Evolutionary conservation across 1,284 basidiomycete genomes (phyloP).

Genomic region (Paramarasmius palmivorus): DNA sequence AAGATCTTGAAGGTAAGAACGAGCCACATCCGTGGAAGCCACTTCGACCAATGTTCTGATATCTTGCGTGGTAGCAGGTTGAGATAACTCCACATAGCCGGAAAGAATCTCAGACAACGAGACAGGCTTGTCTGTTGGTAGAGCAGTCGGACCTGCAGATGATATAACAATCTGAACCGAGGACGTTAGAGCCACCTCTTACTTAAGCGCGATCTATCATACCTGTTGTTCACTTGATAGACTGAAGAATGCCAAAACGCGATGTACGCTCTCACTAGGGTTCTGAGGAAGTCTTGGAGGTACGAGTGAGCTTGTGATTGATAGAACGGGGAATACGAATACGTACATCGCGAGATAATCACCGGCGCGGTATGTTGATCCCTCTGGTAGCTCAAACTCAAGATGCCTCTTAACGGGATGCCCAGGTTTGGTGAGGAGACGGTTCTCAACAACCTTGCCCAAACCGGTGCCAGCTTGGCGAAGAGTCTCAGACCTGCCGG

Average conservation of each 20-base stretch:
- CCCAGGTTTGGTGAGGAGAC: conserved; percentile 37
- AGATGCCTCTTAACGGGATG: conserved; percentile 45
- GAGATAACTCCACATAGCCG: conserved; percentile 50
- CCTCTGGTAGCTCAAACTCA: conserved; percentile 44
- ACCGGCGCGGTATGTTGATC: conserved; percentile 40
- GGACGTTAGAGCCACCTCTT: not conserved
- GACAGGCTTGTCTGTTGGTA: conserved; percentile 40
- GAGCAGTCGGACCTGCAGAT: conserved; percentile 38
- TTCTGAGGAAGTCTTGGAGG: conserved; percentile 38
- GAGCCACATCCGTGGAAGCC: conserved; percentile 19
- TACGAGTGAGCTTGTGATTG: not conserved
- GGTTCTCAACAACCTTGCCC: conserved; percentile 41
- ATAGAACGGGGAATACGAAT: not conserved
- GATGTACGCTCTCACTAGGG: conserved; percentile 36
- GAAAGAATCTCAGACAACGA: conserved; percentile 35
- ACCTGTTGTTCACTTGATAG: conserved; percentile 44
- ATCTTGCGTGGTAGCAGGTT: conserved; percentile 43
- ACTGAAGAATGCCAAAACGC: conserved; percentile 38
- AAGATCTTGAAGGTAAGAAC: conserved; percentile 29
- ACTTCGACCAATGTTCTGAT: conserved; percentile 27
- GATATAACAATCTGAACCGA: conserved; percentile 36
- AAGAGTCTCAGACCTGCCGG: conserved; percentile 35
- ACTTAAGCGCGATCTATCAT: not conserved
- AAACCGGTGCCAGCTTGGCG: conserved; percentile 40
- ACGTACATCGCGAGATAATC: conserved; percentile 51